These are phyloP conservation scores for Monilinia fructicola DNA, from an alignment of 2,329 filamentous ascomycete species.

Conservation along the genomic window DNA sequence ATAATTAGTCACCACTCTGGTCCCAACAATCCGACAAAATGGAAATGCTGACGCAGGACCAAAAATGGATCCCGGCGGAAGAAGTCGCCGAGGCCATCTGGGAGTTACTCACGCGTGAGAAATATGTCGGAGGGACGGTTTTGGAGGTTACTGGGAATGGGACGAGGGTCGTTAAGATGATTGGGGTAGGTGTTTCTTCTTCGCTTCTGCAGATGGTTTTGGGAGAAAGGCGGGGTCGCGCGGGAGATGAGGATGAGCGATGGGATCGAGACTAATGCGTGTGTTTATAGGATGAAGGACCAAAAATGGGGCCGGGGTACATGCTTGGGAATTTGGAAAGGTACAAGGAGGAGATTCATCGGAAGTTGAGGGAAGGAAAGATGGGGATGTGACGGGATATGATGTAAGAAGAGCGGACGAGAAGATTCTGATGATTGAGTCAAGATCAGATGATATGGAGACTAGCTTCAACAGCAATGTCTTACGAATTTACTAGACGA, in stretches of 20 bases:
- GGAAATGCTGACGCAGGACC: not conserved
- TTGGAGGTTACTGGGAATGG: slow-evolving; percentile 43
- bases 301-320: slow-evolving; percentile 1
- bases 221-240: not conserved
- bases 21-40: slow-evolving; percentile 7
- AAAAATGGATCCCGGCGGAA: slow-evolving; percentile 43
- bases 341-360: slow-evolving; percentile 19
- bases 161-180: slow-evolving; percentile 29
- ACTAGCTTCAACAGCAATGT: slow-evolving; percentile 4
- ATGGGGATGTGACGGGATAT: slow-evolving; percentile 14
- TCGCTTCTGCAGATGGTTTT: not conserved
- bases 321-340: slow-evolving; percentile 40
- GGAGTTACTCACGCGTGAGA: slow-evolving; percentile 38
- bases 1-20: slow-evolving; percentile 14
- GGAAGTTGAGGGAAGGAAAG: slow-evolving; percentile 19
- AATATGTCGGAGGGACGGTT: slow-evolving; percentile 44
- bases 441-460: not conserved
- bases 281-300: slow-evolving; percentile 6
- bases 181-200: slow-evolving; percentile 11
- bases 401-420: not conserved
- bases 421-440: not conserved
- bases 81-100: slow-evolving; percentile 42
- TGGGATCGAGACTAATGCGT: not conserved
- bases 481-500: not conserved
- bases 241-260: not conserved